Base-by-base conservation (phyloP, 2,329 filamentous ascomycete species). In the Stagonosporopsis rhizophila region DNA sequence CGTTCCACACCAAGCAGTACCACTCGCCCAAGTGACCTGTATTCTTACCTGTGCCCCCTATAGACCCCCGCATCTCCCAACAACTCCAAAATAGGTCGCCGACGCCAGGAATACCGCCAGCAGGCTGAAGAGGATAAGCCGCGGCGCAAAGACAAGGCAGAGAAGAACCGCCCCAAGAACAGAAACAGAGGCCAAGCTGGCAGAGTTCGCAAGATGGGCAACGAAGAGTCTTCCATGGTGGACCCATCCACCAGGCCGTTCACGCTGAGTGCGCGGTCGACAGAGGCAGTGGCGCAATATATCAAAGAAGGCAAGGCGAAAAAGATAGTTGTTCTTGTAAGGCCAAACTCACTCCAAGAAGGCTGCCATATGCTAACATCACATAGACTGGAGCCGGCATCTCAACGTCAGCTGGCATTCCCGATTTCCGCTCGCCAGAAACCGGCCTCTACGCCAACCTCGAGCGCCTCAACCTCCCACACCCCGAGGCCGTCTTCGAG, bases 371-470 rank as follows among this genome's bases (percentile, higher is more conserved):
- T 25, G 19, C 52, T 65, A 11, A 64, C 46, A n/a, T 14, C 8
- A 28, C 17, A 45, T 39, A 67, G 83, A 92, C 90, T 2, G 94
- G 94, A 56, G 93, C 94, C 12, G 94, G 94, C 44, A 96, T 97
- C 65, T 91, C 88, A 27, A 94, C 90, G 0, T 81, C 80, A n/a
- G 79, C 78, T 2, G 78, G 80, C 78, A 94, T 99, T 60, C 95
- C 95, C 60, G 95, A 99, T 78, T 99, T 98, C 75, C 85, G 95
- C 62, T 96, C 92, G 2, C 93, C 94, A 60, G 89, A 92, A 55
- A 98, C 94, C 0, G 95, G 95, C 3, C 85, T 99, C 11, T 99
- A 99, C 76, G 89, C 91, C 68, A 98, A 98, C 71, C 87, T 99
- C 27, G 89, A 90, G 20, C 86, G 90, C 48, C 84, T 98, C 28